These are phyloP conservation scores for Globisporangium camurandrum DNA, from an alignment of 352 stramenopile species.

Conservation along the genomic window DNA sequence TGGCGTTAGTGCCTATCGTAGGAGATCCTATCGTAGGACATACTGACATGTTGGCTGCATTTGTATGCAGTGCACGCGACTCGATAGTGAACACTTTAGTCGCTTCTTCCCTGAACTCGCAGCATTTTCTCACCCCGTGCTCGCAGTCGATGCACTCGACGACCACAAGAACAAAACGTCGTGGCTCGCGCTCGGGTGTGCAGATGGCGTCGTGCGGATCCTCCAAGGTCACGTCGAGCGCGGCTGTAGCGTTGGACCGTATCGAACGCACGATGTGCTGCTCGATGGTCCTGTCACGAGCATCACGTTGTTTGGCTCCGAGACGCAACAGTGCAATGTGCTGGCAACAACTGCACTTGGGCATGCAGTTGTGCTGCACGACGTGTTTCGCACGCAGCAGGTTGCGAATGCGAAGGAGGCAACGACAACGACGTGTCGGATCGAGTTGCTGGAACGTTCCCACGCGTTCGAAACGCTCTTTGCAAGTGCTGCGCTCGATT, in stretches of 20 bases:
- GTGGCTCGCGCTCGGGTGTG: slow-evolving; percentile 57
- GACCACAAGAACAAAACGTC: slow-evolving; percentile 20
- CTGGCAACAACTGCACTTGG: slow-evolving; percentile 60
- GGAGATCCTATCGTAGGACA: not conserved
- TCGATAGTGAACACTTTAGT: slow-evolving; percentile 57
- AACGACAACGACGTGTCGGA: not conserved
- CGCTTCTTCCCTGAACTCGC: slow-evolving; percentile 65
- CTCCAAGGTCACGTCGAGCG: slow-evolving; percentile 29
- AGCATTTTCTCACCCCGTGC: slow-evolving; percentile 41
- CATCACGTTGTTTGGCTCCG: slow-evolving; percentile 34
- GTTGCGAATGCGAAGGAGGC: no score
- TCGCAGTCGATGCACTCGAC: slow-evolving; percentile 34
- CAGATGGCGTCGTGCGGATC: slow-evolving; percentile 53
- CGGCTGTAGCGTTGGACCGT: slow-evolving; percentile 33
- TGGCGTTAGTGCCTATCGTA: not conserved
- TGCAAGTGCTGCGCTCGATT: slow-evolving; percentile 33
- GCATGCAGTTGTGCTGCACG: slow-evolving; percentile 39
- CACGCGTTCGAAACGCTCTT: slow-evolving; percentile 65
- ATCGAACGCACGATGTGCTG: slow-evolving; percentile 38
- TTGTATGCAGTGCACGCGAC: slow-evolving; percentile 25
- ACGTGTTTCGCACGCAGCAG: slow-evolving; percentile 57
- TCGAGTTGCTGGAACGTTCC: slow-evolving; percentile 27
- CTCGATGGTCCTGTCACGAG: slow-evolving; percentile 56
- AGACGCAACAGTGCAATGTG: slow-evolving; percentile 30
- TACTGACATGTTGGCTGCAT: not conserved